phyloP scores from a whole-genome alignment of 768 basidiomycete genomes.

The Trametes sanguinea region DNA sequence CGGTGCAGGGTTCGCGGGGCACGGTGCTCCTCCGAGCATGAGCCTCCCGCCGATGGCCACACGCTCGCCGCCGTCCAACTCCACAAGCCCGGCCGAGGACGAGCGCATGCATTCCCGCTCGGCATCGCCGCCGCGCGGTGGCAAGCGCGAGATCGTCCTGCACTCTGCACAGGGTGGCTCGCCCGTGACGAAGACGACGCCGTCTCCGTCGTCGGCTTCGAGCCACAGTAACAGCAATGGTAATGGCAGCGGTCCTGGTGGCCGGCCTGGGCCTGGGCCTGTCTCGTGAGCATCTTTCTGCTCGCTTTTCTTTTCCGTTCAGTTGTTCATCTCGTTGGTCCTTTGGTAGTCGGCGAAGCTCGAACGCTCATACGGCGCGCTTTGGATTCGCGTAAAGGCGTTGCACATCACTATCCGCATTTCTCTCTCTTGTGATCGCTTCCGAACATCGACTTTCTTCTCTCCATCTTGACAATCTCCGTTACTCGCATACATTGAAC shows the following conservation, averaged over 20 bases:
- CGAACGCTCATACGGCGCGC: conserved; percentile 5
- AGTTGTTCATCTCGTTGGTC: conserved; percentile 8
- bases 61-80: conserved; percentile 59
- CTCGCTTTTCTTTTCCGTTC: background rate
- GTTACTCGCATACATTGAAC: background rate
- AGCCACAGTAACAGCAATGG: conserved; percentile 41
- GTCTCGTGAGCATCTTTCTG: conserved; percentile 19
- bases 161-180: conserved; percentile 42
- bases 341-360: conserved; percentile 15
- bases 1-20: conserved; percentile 45
- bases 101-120: conserved; percentile 57
- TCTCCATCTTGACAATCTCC: background rate
- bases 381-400: conserved; percentile 1
- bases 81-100: conserved; percentile 43
- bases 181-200: conserved; percentile 51
- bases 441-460: background rate
- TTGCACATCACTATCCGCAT: background rate
- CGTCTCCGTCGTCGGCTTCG: conserved; percentile 49
- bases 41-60: conserved; percentile 73
- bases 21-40: conserved; percentile 39
- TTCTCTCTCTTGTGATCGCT: background rate
- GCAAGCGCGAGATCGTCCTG: conserved; percentile 55
- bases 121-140: conserved; percentile 43
- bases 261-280: conserved; percentile 2
- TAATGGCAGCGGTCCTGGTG: background rate